Evolutionary conservation across 805 yeast species (phyloP).

Genomic region (Lachancea sp.): DNA sequence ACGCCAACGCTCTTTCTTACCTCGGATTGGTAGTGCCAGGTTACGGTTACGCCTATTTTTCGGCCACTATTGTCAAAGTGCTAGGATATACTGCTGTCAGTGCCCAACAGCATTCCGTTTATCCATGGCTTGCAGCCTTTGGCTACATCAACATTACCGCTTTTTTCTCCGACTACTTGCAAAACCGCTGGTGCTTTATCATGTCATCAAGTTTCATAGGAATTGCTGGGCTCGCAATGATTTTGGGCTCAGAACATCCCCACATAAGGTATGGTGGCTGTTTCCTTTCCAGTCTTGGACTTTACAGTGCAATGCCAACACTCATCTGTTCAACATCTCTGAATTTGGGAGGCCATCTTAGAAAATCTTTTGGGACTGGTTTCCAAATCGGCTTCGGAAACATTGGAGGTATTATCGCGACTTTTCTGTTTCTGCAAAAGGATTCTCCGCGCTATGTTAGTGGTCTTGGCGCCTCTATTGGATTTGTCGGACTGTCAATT

Average conservation of each 20-base stretch:
- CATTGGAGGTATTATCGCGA: constrained; percentile 6
- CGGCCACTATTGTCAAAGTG: constrained; percentile 4
- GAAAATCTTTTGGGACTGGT: constrained; percentile 4
- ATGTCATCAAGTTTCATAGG: constrained; percentile 1
- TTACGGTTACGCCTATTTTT: constrained; percentile 6
- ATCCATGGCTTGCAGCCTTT: constrained; percentile 5
- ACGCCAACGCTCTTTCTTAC: constrained; percentile 5
- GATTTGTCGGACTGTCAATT: constrained; percentile 4
- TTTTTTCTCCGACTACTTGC: constrained; percentile 4
- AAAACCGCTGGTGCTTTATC: constrained; percentile 4
- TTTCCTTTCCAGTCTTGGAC: constrained; percentile 4
- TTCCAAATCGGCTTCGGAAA: constrained; percentile 7
- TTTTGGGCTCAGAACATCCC: constrained; percentile 1
- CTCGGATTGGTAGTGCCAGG: constrained; percentile 2
- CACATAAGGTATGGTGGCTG: constrained; percentile 6
- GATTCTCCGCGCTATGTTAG: constrained; percentile 2
- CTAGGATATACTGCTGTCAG: constrained; percentile 5
- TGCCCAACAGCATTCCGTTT: constrained; percentile 5
- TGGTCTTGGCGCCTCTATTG: constrained; percentile 5
- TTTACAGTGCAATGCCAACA: constrained; percentile 6
- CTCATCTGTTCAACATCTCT: constrained; percentile 4
- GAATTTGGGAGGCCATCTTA: constrained; percentile 4
- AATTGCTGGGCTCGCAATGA: constrained; percentile 6
- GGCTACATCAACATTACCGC: constrained; percentile 4
- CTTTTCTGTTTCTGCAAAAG: constrained; percentile 1